Conservation (phyloP, 257 asterid genomes). For the Solanum sparsipilum region DNA sequence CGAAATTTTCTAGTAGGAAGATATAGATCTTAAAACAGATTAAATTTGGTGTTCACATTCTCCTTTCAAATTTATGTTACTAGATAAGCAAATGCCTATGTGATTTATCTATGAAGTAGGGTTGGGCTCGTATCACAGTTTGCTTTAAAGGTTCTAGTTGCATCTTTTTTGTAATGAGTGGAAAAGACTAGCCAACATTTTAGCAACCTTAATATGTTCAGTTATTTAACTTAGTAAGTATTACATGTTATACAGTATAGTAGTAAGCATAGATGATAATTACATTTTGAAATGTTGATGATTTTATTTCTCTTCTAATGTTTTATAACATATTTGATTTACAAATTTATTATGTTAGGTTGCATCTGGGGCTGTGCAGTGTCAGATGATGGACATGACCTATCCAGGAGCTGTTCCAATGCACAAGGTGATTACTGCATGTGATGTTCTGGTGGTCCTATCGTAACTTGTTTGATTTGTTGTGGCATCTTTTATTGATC, state of each 20-base stretch:
- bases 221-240: not conserved
- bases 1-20: not conserved
- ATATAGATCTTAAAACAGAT: not conserved
- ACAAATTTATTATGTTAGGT: slow-evolving; percentile 32
- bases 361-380: slow-evolving; percentile 93
- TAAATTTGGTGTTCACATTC: not conserved
- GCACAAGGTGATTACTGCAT: slow-evolving; percentile 60
- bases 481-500: slow-evolving; percentile 6
- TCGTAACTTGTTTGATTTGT: not conserved
- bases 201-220: not conserved
- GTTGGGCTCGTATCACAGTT: not conserved
- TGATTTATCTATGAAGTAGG: not conserved
- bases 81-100: not conserved
- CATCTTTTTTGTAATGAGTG: not conserved
- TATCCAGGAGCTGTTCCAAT: slow-evolving; percentile 88
- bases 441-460: not conserved
- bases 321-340: not conserved
- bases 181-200: not conserved
- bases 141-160: not conserved
- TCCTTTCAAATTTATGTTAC: not conserved
- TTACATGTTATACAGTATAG: not conserved
- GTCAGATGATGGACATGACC: slow-evolving; percentile 93
- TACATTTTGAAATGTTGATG: not conserved
- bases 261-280: not conserved
- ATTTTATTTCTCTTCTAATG: not conserved